phyloP scores from a whole-genome alignment of 768 basidiomycete genomes.

The Piloderma croceum region DNA sequence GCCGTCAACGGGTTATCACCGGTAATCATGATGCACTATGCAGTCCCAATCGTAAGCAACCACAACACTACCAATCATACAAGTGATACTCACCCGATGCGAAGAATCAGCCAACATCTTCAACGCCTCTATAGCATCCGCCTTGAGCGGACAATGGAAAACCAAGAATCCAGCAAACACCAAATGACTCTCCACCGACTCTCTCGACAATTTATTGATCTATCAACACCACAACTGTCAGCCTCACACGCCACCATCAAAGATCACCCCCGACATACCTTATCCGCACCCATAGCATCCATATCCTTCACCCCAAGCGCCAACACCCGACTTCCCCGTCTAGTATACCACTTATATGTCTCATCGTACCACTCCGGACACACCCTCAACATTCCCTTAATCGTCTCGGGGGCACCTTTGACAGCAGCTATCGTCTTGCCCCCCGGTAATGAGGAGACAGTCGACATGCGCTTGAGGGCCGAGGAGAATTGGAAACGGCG shows the following conservation, averaged over 20 bases:
- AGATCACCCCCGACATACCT: slow-evolving; percentile 54
- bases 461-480: slow-evolving; percentile 96
- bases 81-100: slow-evolving; percentile 67
- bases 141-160: slow-evolving; percentile 96
- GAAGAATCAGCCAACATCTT: slow-evolving; percentile 96
- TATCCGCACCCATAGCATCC: slow-evolving; percentile 62
- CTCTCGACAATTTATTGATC: slow-evolving; percentile 86
- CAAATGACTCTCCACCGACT: slow-evolving; percentile 72
- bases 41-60: neutral
- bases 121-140: slow-evolving; percentile 83
- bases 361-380: slow-evolving; percentile 85
- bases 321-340: slow-evolving; percentile 88
- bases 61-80: neutral
- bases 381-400: slow-evolving; percentile 73
- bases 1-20: slow-evolving; percentile 98
- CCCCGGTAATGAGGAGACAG: slow-evolving; percentile 63
- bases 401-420: slow-evolving; percentile 97
- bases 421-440: slow-evolving; percentile 66
- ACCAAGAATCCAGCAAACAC: slow-evolving; percentile 94
- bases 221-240: slow-evolving; percentile 23
- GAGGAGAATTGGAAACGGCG: slow-evolving; percentile 98
- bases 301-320: slow-evolving; percentile 87
- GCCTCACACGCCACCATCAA: neutral
- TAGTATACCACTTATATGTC: slow-evolving; percentile 91
- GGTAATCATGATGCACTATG: slow-evolving; percentile 97